These are phyloP conservation scores for Alnus glutinosa DNA, from an alignment of 306 rosid genomes.

Conservation along the genomic window DNA sequence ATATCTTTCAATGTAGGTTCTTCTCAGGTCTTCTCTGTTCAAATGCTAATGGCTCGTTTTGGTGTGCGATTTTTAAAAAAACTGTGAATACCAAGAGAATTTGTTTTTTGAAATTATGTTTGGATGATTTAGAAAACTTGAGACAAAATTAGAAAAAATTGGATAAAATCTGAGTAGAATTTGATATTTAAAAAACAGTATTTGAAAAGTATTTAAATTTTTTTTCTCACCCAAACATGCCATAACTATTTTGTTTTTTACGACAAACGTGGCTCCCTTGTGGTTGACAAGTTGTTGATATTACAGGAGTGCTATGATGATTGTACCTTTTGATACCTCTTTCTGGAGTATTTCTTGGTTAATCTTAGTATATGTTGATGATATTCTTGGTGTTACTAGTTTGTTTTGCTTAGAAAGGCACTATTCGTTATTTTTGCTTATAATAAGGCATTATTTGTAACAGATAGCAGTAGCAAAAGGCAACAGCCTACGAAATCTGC, in stretches of 20 bases:
- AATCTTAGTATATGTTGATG: background rate
- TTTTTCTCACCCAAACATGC: no score
- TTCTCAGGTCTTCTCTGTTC: background rate
- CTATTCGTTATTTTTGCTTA: background rate
- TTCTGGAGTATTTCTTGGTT: background rate
- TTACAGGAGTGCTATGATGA: background rate
- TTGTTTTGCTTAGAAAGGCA: background rate
- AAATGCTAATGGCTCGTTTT: background rate
- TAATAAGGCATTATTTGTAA: slow-evolving; percentile 24
- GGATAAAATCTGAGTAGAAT: no score
- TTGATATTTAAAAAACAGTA: no score
- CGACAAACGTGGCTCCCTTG: background rate
- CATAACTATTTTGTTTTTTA: background rate
- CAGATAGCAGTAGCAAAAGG: slow-evolving; percentile 69
- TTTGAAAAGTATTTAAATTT: no score
- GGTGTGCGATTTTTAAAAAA: no score
- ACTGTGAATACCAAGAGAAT: no score
- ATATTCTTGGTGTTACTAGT: no score
- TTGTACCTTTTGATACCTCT: background rate
- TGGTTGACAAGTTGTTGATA: background rate
- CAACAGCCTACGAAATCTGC: slow-evolving; percentile 54
- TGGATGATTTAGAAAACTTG: no score
- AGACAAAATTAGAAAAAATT: no score
- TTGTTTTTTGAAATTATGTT: no score
- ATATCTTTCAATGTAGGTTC: background rate